Base-by-base conservation (phyloP, 768 basidiomycete genomes). In the Hygrophorus pudorinus region DNA sequence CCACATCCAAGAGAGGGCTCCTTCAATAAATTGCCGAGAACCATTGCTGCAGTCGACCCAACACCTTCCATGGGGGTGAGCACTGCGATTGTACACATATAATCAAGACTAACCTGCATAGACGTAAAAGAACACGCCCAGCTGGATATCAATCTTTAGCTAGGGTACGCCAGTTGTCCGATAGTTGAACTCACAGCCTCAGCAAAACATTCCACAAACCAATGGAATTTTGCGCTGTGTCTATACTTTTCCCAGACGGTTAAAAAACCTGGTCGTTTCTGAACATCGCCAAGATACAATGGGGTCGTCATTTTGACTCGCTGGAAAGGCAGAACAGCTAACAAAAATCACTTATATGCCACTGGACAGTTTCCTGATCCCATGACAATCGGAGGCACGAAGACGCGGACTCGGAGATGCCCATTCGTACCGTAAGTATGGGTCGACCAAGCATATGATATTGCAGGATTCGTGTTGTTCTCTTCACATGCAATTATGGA, bases 111-210 rank as follows among this genome's bases (percentile, higher is more conserved):
- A 31, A 67, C 75, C 76, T n/a, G 63, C 64, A 46, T 72, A 76
- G 18, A 70, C 68, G 53, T 78, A 81, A 48, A 83, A 60, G 56
- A 79, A 81, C 12, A 75, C 76, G 10, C 79, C 80, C 30, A 77
- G 42, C 78, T 80, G 48, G 5, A 13, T 9, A 16, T 8, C 28
- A 38, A 39, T 42, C 14, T 29, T 48, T 47, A 47, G 53, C 14
- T 11, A n/a, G 0, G 28, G 37, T 32, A 17, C 34, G 29, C 6
- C 16, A 8, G 29, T 14, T 39, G 14, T 14, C 41, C 2, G n/a
- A 24, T 16, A 30, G 43, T 27, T 1, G 24, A 5, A 56, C 59
- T 56, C 55, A 81, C 79, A 51, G 65, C 60, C 59, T 85, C 83
- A 7, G 79, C 80, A 32, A 81, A 62, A 50, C 73, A 67, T 56